phyloP scores from a whole-genome alignment of 192 early-diverging fungal genomes.

The Entomortierella beljakovae region DNA sequence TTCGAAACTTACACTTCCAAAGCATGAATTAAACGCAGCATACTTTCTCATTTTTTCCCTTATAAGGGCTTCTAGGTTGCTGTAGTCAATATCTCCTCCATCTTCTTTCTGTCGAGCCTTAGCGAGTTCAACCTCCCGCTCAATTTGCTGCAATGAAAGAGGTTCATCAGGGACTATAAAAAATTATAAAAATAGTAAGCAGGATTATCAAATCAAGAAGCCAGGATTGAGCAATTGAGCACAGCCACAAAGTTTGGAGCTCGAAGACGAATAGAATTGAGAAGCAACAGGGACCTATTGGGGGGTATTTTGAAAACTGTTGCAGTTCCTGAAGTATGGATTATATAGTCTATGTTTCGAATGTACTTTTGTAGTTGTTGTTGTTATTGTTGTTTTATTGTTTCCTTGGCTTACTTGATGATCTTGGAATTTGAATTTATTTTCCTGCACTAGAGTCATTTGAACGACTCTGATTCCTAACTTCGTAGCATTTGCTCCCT shows the following conservation, averaged over 20 bases:
- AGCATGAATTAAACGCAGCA: slow-evolving; percentile 44
- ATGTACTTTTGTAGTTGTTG: too few species aligned
- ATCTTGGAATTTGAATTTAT: too few species aligned
- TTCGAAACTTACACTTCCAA: slow-evolving; percentile 26
- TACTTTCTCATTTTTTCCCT: slow-evolving; percentile 42
- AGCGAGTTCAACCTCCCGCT: slow-evolving; percentile 22
- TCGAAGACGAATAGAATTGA: neutral
- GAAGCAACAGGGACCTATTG: neutral
- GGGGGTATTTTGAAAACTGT: neutral
- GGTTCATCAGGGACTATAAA: slow-evolving; percentile 41
- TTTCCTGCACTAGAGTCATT: too few species aligned
- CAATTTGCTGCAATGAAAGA: slow-evolving; percentile 36
- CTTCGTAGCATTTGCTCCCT: too few species aligned
- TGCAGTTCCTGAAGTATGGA: neutral
- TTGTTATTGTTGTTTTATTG: neutral
- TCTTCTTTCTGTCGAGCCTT: slow-evolving; percentile 3
- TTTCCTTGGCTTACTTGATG: too few species aligned
- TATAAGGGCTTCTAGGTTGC: slow-evolving; percentile 22
- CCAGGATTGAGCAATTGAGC: neutral
- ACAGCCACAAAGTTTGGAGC: neutral
- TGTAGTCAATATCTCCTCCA: slow-evolving; percentile 33
- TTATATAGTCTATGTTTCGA: too few species aligned
- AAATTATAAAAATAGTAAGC: neutral
- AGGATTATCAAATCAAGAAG: neutral
- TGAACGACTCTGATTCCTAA: too few species aligned